Evolutionary conservation across 2,329 filamentous ascomycete genomes (phyloP).

Genomic region (Chaetomium sp.): DNA sequence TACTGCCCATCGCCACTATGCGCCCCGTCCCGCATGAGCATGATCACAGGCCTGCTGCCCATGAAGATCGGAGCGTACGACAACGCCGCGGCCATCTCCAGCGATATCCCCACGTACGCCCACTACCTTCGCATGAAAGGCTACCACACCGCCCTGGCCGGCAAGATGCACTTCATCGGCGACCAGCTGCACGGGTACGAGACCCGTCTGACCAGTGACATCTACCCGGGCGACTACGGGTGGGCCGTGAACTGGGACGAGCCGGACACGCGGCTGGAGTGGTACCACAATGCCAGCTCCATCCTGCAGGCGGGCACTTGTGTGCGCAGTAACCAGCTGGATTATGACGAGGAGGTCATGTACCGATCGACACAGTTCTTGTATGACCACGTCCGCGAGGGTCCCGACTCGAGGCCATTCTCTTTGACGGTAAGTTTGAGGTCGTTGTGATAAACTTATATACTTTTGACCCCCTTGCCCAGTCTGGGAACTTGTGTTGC

Average conservation of each 20-base stretch:
- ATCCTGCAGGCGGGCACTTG: conserved; percentile 85
- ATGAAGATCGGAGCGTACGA: conserved; percentile 90
- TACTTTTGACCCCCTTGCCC: not conserved
- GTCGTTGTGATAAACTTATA: too few species aligned
- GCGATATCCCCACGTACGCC: conserved; percentile 83
- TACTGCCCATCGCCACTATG: conserved; percentile 93
- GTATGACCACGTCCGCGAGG: conserved; percentile 82
- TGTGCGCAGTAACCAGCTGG: conserved; percentile 87
- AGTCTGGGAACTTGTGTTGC: not conserved
- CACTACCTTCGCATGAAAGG: conserved; percentile 81
- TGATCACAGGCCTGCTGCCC: conserved; percentile 87
- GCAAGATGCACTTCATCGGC: conserved; percentile 97
- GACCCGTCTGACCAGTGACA: conserved; percentile 85
- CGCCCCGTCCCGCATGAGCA: conserved; percentile 85
- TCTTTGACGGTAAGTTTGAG: conserved; percentile 59
- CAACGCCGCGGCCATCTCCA: conserved; percentile 78
- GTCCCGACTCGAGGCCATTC: conserved; percentile 68
- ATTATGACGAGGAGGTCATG: conserved; percentile 96
- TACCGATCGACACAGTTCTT: conserved; percentile 84
- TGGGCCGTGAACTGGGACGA: conserved; percentile 97
- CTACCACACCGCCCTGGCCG: conserved; percentile 84
- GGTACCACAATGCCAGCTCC: conserved; percentile 94
- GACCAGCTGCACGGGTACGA: conserved; percentile 94
- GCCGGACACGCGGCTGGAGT: conserved; percentile 77
- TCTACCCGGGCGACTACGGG: conserved; percentile 89